Conservation (phyloP, 495 filamentous ascomycete genomes). For the Xylaria telfairii region DNA sequence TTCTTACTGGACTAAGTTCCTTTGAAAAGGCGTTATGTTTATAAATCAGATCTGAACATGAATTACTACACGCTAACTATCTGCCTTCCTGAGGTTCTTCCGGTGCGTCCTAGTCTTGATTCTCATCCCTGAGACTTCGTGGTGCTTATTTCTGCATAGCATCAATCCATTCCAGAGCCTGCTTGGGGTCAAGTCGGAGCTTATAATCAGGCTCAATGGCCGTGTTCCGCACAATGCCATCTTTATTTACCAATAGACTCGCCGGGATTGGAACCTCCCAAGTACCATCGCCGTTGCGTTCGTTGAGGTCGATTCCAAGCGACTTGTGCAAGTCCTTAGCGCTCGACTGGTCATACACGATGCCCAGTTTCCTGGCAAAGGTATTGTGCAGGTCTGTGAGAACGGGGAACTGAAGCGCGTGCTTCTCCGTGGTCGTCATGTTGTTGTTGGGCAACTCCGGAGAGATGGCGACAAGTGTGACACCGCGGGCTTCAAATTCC, state of each 20-base stretch:
- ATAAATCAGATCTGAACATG: too few species aligned
- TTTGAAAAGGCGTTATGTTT: too few species aligned
- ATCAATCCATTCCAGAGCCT: conserved; percentile 43
- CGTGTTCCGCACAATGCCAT: conserved; percentile 42
- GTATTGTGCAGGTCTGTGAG: conserved; percentile 47
- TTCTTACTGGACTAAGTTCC: too few species aligned
- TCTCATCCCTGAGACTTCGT: background rate
- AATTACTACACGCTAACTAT: too few species aligned
- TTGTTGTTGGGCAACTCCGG: conserved; percentile 46
- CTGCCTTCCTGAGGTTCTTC: too few species aligned
- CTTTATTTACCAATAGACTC: conserved; percentile 41
- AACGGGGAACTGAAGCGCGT: conserved; percentile 45
- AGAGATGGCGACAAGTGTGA: conserved; percentile 48
- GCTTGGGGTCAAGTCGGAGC: conserved; percentile 40
- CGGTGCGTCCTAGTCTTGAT: too few species aligned
- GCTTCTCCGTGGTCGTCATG: conserved; percentile 41
- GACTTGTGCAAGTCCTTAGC: conserved; percentile 33
- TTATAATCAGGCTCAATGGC: conserved; percentile 45
- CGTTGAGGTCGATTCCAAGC: conserved; percentile 31
- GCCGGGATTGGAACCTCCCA: conserved; percentile 45
- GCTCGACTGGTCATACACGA: conserved; percentile 39
- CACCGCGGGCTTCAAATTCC: conserved; percentile 43
- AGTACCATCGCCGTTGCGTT: conserved; percentile 40
- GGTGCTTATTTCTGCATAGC: conserved; percentile 20
- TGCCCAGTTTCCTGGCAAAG: conserved; percentile 43